Evolutionary conservation across 306 rosid species (phyloP).

Genomic region (Prunus padus): DNA sequence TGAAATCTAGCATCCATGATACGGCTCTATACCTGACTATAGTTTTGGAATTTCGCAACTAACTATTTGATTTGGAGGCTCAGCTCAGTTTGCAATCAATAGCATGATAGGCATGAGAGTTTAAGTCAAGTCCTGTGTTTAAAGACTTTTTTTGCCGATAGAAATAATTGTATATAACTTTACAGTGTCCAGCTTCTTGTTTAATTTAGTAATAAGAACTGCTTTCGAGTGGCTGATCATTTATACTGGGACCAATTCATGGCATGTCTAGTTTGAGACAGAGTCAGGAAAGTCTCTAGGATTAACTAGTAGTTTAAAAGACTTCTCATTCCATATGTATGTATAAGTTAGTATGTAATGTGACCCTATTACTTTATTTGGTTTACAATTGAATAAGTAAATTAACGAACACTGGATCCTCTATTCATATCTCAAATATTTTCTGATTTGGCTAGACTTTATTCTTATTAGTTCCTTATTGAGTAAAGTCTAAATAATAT

Average conservation of each 20-base stretch:
- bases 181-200: constrained; percentile 4
- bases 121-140: background rate
- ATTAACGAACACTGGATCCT: background rate
- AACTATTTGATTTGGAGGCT: background rate
- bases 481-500: background rate
- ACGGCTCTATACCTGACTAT: constrained; percentile 10
- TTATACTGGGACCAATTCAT: background rate
- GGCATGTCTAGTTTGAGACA: constrained; percentile 4
- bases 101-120: background rate
- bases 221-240: background rate
- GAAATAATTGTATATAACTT: background rate
- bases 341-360: background rate
- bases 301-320: background rate
- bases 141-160: background rate
- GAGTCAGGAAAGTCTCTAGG: background rate
- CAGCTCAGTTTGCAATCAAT: background rate
- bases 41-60: background rate
- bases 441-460: background rate
- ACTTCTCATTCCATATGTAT: background rate
- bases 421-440: background rate
- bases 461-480: background rate
- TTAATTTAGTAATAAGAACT: constrained; percentile 9
- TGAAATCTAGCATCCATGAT: background rate
- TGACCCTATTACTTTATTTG: background rate
- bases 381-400: background rate